Percentiles rank a stretch among this genome's conserved stretches.
Evolutionary conservation across 2,329 filamentous ascomycete genomes (phyloP).

Genomic region (Diaporthe sp.): DNA sequence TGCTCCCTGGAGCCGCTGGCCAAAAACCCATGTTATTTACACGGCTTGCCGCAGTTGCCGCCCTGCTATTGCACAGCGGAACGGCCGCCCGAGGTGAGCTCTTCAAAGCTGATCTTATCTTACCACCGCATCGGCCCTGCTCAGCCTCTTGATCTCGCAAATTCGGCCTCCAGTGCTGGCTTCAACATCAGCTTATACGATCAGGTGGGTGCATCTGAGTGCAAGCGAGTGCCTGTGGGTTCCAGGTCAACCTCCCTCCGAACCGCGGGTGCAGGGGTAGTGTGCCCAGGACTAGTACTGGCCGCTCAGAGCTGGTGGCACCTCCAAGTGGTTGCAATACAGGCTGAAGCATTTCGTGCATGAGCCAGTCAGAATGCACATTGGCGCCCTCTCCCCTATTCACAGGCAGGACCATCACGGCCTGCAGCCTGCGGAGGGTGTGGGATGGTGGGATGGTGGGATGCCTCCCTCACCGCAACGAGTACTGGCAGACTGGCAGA

Average conservation of each 20-base stretch:
- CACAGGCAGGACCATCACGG: conserved; percentile 19
- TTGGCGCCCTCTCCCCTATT: conserved; percentile 17
- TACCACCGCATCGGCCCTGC: background rate
- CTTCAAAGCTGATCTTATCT: conserved; percentile 3
- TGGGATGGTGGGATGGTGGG: conserved; percentile 24
- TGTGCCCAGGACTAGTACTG: background rate
- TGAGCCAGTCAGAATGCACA: conserved; percentile 30
- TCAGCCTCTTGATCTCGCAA: conserved; percentile 12
- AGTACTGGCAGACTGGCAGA: conserved; percentile 16
- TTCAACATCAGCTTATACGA: conserved; percentile 15
- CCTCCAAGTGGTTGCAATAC: conserved; percentile 31
- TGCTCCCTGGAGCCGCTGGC: conserved; percentile 10
- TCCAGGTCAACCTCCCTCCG: background rate
- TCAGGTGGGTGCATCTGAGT: conserved; percentile 8
- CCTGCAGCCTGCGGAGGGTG: background rate
- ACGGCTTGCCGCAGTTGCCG: conserved; percentile 22
- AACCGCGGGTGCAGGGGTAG: background rate
- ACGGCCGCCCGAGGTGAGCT: conserved; percentile 17
- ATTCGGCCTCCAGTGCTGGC: background rate
- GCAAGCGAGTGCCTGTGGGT: conserved; percentile 11
- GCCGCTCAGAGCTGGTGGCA: background rate
- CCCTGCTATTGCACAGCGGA: background rate
- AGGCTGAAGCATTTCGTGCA: conserved; percentile 15
- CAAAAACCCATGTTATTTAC: background rate
- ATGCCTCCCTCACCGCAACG: conserved; percentile 30